Base-by-base conservation (phyloP, 2,329 filamentous ascomycete genomes). In the Oidium heveae region DNA sequence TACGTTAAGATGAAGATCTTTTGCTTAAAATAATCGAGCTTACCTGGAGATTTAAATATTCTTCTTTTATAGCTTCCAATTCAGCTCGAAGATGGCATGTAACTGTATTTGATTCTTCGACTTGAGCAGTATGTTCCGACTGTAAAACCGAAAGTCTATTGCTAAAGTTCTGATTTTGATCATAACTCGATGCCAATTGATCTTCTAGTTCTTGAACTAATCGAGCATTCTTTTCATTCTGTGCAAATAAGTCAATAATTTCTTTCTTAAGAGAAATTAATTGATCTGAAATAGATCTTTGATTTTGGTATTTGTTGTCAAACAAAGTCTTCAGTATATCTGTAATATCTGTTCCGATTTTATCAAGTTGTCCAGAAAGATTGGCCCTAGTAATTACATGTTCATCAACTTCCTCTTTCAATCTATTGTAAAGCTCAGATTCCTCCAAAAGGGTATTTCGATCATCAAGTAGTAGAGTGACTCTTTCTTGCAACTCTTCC, bases 181-280 rank as follows among this genome's bases (percentile, higher is more conserved):
- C 91, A 68, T 87, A 98, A 69, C 91, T 95, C 65, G 76, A 86
- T 64, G 89, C 88, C 54, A 98, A 79, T 67, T 98, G 91, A 62
- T 96, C 89, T 68, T 98, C 91, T 5, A 98, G 79, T 68, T 98
- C 89, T 66, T 96, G 86, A 9, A 98, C 86, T 13, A 98, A 73
- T 22, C 86, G 80, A 44, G 85, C 84, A 67, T 91, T 93, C 74
- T 94, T 95, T 71, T 86, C 82, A 72, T 93, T 94, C 69, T 74
- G 74, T 44, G 67, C 71, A 61, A 81, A 75, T 22, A 83, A 68
- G 46, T 81, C 77, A 8, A 64, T 62, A 67, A 82, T 77, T 64
- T 79, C 79, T 65, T 78, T 77, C 67, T 80, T 80, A 59, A 89
- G 70, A 5, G 75, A 73, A 28, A 73, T 68, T 22, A 81, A 64